These are phyloP conservation scores for Cladosporium phlei DNA, from an alignment of 2,329 filamentous ascomycete genomes.

Conservation along the genomic window DNA sequence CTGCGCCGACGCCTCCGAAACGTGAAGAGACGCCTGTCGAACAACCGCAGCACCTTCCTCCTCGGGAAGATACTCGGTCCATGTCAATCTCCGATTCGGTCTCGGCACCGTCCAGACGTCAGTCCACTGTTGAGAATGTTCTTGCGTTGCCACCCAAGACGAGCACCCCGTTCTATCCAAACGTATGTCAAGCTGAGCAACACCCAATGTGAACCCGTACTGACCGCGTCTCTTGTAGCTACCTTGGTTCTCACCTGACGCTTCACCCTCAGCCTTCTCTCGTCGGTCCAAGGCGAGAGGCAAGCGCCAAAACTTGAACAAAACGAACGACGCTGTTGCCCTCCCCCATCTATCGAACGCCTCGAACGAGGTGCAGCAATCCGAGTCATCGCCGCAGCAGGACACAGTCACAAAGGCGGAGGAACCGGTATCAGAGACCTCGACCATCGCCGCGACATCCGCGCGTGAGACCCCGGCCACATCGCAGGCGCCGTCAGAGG, in stretches of 20 bases:
- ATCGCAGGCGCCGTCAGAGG: slow-evolving; percentile 55
- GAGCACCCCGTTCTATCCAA: slow-evolving; percentile 46
- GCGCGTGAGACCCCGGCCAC: slow-evolving; percentile 54
- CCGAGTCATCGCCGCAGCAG: neutral
- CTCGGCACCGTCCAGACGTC: slow-evolving; percentile 18
- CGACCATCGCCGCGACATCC: slow-evolving; percentile 41
- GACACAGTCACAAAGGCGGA: slow-evolving; percentile 15
- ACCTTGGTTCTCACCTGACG: slow-evolving; percentile 57
- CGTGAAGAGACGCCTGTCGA: slow-evolving; percentile 7
- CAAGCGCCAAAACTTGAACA: slow-evolving; percentile 35
- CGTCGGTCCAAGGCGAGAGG: slow-evolving; percentile 46
- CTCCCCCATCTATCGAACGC: slow-evolving; percentile 37
- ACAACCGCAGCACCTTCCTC: slow-evolving; percentile 13
- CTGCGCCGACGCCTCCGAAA: slow-evolving; percentile 17
- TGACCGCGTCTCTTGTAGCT: slow-evolving; percentile 35
- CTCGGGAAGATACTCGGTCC: slow-evolving; percentile 8
- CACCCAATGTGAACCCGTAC: neutral
- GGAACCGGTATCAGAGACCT: slow-evolving; percentile 38
- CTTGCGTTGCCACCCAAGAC: slow-evolving; percentile 18
- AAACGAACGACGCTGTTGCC: slow-evolving; percentile 41
- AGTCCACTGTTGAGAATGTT: slow-evolving; percentile 16
- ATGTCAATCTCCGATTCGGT: slow-evolving; percentile 7
- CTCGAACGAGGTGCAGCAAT: slow-evolving; percentile 8
- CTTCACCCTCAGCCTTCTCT: slow-evolving; percentile 47
- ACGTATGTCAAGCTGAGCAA: slow-evolving; percentile 34